Evolutionary conservation across 2,329 filamentous ascomycete species (phyloP), one percentile per base, ranked within the genome.

Genomic region (Talaromyces sp.): DNA sequence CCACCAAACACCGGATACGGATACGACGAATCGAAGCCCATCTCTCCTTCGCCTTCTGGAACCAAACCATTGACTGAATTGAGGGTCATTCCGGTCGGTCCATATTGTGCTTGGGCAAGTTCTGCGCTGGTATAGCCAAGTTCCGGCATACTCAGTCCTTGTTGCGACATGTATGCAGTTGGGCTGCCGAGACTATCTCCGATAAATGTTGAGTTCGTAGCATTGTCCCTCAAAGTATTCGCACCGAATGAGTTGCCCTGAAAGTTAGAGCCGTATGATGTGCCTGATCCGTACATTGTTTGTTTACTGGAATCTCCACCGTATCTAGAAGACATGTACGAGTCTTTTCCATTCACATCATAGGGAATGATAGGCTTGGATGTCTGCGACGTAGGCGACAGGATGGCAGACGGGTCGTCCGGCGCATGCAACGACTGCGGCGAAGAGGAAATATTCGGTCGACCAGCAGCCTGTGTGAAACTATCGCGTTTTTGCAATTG

Each of bases 1-100:
- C 86, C 89, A 17, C 92, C 92, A 77, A 97, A 97, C 31, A 97
- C 89, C 0, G 94, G 92, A 70, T 96, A 91, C 4, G 90, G 74
- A 66, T 76, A 81, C 5, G 73, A 71, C 13, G 73, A 61, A 77
- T 73, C 19, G 77, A 71, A 56, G 81, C 80, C 15, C n/a, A 66
- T 22, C 2, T 79, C 73, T 35, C 72, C 70, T 25, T 73, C 65
- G 62, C 72, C 64, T 62, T 67, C 68, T 25, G 73, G 59, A 17
- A 68, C 66, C 67, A 75, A 69, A 65, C 73, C 67, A 2, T 69
- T 71, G 7, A 72, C 69, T 41, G 74, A 62, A 52, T 70, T 69
- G 45, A 75, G 62, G 1, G 68, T 67, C 27, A 79, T 63, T 68
- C 71, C 15, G n/a, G 63, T 45, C 15, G 58, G 41, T 39, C 56